A percentile compares a stretch with the other conserved stretches of the same genome.
Conservation (phyloP, 176 grass and related monocot species). For the Juncus inflexus region DNA sequence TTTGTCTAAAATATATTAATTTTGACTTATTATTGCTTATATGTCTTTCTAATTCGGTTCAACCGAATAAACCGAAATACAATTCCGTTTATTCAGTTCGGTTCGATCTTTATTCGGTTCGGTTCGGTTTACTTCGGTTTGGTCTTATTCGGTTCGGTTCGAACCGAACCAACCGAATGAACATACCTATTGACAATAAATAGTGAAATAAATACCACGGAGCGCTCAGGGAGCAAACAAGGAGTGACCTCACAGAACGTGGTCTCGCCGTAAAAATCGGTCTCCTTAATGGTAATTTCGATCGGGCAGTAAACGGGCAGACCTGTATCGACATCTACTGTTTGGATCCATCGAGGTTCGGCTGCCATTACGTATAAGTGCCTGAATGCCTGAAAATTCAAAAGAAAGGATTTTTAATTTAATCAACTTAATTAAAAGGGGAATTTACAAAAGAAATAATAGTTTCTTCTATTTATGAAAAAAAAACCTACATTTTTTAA, state of each 20-base stretch:
- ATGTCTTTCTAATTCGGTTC: too few relatives aligned
- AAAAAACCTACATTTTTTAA: too few relatives aligned
- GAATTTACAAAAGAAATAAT: slow-evolving; percentile 3
- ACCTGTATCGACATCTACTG: slow-evolving; percentile 83
- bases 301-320: slow-evolving; percentile 90
- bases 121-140: too few relatives aligned
- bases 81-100: too few relatives aligned
- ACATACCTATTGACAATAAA: too few relatives aligned
- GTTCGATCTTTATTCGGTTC: too few relatives aligned
- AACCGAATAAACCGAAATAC: too few relatives aligned
- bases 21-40: too few relatives aligned
- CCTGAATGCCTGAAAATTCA: slow-evolving; percentile 66
- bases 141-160: too few relatives aligned
- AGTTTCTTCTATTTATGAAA: background rate
- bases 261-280: slow-evolving; percentile 81
- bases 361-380: slow-evolving; percentile 87
- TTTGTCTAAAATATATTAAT: too few relatives aligned
- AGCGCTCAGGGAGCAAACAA: slow-evolving; percentile 92
- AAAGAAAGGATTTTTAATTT: slow-evolving; percentile 29
- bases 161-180: too few relatives aligned
- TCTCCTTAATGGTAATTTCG: slow-evolving; percentile 82
- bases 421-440: slow-evolving; percentile 3
- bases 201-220: slow-evolving; percentile 49
- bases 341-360: slow-evolving; percentile 83
- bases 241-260: slow-evolving; percentile 87